Conservation (phyloP, 108 stramenopile genomes). For the Cyclostephanos tholiformis region DNA sequence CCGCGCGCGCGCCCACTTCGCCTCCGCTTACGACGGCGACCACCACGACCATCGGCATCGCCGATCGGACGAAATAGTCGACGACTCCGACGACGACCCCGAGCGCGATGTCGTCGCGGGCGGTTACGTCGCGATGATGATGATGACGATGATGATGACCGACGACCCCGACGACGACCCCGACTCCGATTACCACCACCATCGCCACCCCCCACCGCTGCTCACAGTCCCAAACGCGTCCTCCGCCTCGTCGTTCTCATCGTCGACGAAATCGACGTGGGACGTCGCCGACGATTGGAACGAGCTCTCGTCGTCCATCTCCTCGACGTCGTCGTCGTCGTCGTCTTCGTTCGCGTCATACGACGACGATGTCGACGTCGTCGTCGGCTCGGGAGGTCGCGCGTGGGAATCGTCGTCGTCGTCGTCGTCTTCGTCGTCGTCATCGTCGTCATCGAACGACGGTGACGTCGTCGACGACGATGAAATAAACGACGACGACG, state of each 20-base stretch:
- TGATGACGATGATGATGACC: background rate
- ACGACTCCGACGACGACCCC: too few relatives aligned
- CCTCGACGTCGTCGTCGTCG: background rate
- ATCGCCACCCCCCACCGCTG: background rate
- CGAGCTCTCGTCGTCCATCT: background rate
- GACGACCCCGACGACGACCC: background rate
- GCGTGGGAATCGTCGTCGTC: constrained; percentile 5
- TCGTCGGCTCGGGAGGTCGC: background rate
- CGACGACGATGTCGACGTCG: background rate
- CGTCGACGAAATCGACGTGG: constrained; percentile 26
- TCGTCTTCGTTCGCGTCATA: background rate
- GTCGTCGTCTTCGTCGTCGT: background rate
- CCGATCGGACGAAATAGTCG: too few relatives aligned
- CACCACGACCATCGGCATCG: too few relatives aligned
- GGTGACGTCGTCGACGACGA: too few relatives aligned
- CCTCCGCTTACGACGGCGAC: too few relatives aligned
- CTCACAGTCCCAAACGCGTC: too few relatives aligned
- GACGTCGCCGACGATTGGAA: constrained; percentile 39
- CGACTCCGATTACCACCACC: background rate
- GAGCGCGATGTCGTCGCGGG: background rate
- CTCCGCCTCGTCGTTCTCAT: background rate
- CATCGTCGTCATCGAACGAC: background rate
- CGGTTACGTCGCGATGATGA: background rate
- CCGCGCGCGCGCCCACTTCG: background rate
- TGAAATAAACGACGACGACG: background rate